phyloP scores from a whole-genome alignment of 257 asterid genomes.

The Thymus quinquecostatus region DNA sequence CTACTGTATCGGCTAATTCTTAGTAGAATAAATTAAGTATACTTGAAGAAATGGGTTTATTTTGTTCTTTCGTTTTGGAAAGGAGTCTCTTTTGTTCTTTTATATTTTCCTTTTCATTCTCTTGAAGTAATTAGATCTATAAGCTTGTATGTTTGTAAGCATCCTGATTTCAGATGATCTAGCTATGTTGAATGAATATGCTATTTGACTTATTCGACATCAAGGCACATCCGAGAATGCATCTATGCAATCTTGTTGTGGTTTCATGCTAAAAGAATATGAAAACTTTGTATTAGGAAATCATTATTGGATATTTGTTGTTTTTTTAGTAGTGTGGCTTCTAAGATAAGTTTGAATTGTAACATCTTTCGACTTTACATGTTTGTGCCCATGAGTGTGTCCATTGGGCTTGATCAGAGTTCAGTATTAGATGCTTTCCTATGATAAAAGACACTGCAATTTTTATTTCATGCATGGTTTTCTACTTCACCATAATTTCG shows the following conservation, averaged over 20 bases:
- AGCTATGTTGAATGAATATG: neutral
- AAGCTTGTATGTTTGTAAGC: neutral
- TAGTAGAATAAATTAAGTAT: neutral
- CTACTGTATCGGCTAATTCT: neutral
- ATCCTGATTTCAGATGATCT: neutral
- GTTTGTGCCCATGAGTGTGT: neutral
- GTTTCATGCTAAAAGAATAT: neutral
- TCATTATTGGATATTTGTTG: neutral
- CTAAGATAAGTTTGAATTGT: neutral
- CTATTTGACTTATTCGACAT: neutral
- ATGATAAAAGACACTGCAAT: neutral
- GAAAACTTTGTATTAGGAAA: neutral
- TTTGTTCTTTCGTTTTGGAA: neutral
- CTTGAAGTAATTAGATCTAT: neutral
- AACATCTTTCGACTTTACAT: neutral
- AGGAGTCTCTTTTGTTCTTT: neutral
- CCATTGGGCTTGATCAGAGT: neutral
- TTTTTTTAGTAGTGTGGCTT: neutral
- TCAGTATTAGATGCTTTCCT: neutral
- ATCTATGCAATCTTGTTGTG: neutral
- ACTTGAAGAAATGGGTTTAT: neutral
- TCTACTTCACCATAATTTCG: slow-evolving; percentile 5
- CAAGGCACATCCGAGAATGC: neutral
- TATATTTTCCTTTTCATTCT: neutral
- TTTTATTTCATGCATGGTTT: neutral